Percentiles rank a stretch among this genome's conserved stretches.
phyloP scores from a whole-genome alignment of 2,329 filamentous ascomycete species.

The Xylaria polymorpha region DNA sequence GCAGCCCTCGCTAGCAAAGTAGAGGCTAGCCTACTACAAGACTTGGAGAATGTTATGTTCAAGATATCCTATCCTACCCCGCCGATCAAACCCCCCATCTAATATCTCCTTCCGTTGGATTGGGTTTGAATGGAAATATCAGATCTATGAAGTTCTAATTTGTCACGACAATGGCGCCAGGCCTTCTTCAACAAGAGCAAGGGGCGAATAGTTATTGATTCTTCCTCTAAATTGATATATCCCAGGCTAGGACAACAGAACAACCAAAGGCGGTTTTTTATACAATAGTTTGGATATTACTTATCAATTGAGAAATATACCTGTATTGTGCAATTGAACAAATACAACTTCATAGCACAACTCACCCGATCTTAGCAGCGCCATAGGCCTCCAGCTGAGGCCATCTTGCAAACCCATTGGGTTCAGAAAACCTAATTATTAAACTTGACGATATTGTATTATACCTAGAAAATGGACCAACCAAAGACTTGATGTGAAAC shows the following conservation, averaged over 20 bases:
- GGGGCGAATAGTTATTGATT: background rate
- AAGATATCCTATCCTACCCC: constrained; percentile 35
- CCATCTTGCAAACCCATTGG: background rate
- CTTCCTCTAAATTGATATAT: background rate
- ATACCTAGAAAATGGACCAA: background rate
- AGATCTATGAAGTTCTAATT: too few relatives aligned
- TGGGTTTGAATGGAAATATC: too few relatives aligned
- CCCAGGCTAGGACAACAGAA: background rate
- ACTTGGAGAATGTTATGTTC: constrained; percentile 34
- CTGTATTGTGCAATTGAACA: background rate
- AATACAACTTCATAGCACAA: background rate
- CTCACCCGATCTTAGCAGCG: background rate
- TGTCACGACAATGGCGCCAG: too few relatives aligned
- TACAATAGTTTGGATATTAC: too few relatives aligned
- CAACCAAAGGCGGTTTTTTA: background rate
- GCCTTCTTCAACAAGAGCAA: background rate
- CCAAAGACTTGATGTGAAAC: background rate
- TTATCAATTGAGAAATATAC: background rate
- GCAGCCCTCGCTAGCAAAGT: constrained; percentile 21
- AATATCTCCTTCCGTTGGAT: background rate
- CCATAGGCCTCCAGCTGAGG: too few relatives aligned
- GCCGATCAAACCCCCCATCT: constrained; percentile 24
- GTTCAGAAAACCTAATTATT: background rate
- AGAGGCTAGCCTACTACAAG: constrained; percentile 16
- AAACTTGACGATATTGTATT: background rate